Conservation (phyloP, 2,329 filamentous ascomycete species). For the Fonsecaea multimorphosa region DNA sequence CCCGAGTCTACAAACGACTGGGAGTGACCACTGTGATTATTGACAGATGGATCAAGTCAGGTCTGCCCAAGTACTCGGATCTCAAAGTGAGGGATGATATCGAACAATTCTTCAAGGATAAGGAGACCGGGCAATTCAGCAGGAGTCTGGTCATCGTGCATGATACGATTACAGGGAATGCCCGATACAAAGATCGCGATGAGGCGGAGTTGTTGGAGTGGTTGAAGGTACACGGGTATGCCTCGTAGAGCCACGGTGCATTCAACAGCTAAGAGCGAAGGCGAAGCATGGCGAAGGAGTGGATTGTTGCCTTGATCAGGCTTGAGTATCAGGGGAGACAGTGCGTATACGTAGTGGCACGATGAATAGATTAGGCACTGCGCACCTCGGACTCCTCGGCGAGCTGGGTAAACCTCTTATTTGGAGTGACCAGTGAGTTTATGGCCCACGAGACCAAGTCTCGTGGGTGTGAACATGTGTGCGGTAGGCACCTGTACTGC, state of each 20-base stretch:
- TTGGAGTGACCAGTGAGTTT: neutral
- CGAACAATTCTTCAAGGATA: slow-evolving; percentile 79
- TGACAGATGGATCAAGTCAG: slow-evolving; percentile 83
- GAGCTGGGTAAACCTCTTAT: neutral
- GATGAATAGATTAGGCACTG: no score
- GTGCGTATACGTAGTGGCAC: no score
- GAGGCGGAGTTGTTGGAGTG: slow-evolving; percentile 75
- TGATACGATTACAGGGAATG: slow-evolving; percentile 83
- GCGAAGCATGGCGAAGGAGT: neutral
- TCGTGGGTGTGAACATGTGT: neutral
- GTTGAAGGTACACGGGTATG: slow-evolving; percentile 69
- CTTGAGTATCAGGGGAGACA: no score
- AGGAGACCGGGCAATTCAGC: slow-evolving; percentile 79
- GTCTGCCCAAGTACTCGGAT: slow-evolving; percentile 79
- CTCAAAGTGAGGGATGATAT: slow-evolving; percentile 75
- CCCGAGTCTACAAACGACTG: slow-evolving; percentile 70
- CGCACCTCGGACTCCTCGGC: neutral
- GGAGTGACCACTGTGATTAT: slow-evolving; percentile 83
- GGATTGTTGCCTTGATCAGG: neutral
- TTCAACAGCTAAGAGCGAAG: neutral
- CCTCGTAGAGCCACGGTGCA: slow-evolving; percentile 39
- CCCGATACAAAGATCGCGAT: slow-evolving; percentile 81
- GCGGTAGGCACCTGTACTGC: neutral
- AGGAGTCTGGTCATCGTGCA: slow-evolving; percentile 82
- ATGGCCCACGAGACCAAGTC: neutral